These are phyloP conservation scores for Aspergillus sclerotioniger DNA, from an alignment of 495 filamentous ascomycete genomes.

Conservation along the genomic window DNA sequence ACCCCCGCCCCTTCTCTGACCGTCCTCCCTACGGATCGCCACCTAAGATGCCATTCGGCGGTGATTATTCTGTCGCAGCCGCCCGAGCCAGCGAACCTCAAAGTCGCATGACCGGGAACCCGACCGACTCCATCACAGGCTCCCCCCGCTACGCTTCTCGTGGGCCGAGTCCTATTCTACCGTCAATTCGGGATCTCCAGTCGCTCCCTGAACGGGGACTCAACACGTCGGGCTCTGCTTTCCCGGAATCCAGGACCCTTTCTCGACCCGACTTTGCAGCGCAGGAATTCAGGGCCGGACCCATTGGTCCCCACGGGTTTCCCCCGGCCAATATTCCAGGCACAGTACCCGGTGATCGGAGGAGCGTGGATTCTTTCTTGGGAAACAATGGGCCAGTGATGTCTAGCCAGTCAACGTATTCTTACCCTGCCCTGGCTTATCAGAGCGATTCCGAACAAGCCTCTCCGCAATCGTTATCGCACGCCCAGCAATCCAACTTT, in stretches of 20 bases:
- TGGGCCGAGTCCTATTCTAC: constrained; percentile 41
- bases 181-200: constrained; percentile 43
- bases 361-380: constrained; percentile 28
- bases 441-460: constrained; percentile 34
- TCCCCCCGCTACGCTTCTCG: constrained; percentile 25
- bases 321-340: constrained; percentile 16
- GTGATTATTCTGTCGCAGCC: constrained; percentile 30
- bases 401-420: constrained; percentile 30
- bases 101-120: constrained; percentile 12
- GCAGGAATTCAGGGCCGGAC: constrained; percentile 30
- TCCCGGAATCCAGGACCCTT: constrained; percentile 29
- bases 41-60: constrained; percentile 24
- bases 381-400: constrained; percentile 22
- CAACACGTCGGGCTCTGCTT: constrained; percentile 23
- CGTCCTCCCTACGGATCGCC: constrained; percentile 19
- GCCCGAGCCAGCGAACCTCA: constrained; percentile 11
- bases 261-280: constrained; percentile 30
- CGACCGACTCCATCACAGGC: constrained; percentile 13
- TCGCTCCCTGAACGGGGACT: constrained; percentile 32
- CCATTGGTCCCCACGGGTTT: constrained; percentile 15
- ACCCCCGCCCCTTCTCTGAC: constrained; percentile 30
- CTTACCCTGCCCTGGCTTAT: constrained; percentile 33
- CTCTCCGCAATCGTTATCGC: constrained; percentile 29
- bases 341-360: constrained; percentile 23
- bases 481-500: constrained; percentile 42